A percentile compares a stretch with the other conserved stretches of the same genome.
These are phyloP conservation scores for Poa pratensis DNA, from an alignment of 176 grass and related monocot species.

Conservation along the genomic window DNA sequence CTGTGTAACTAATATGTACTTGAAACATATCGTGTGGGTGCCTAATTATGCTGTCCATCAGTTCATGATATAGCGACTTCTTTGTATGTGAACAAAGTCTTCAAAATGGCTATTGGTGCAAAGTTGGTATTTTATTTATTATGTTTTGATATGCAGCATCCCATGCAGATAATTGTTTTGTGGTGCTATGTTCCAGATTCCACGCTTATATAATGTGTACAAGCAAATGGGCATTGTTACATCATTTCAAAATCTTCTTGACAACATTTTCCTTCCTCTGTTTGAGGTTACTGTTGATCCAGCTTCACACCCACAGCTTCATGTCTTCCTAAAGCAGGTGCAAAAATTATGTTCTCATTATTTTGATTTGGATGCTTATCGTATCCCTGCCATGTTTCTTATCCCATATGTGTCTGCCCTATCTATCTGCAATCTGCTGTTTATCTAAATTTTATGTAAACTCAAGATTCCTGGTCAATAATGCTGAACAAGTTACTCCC, in stretches of 20 bases:
- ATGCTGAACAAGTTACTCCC: slow-evolving; percentile 20
- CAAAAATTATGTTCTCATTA: slow-evolving; percentile 30
- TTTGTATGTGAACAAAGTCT: slow-evolving; percentile 1
- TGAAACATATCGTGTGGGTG: neutral
- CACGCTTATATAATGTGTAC: slow-evolving; percentile 94
- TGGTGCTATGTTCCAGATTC: slow-evolving; percentile 66
- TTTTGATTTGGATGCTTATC: too few species aligned
- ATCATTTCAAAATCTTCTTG: slow-evolving; percentile 95
- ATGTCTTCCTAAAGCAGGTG: slow-evolving; percentile 94
- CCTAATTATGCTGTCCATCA: slow-evolving; percentile 17
- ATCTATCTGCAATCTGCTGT: too few species aligned
- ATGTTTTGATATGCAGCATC: slow-evolving; percentile 5
- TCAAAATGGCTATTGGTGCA: slow-evolving; percentile 36
- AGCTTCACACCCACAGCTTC: slow-evolving; percentile 91
- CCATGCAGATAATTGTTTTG: slow-evolving; percentile 11
- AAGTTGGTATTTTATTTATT: slow-evolving; percentile 22
- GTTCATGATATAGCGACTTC: neutral
- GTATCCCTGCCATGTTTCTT: too few species aligned
- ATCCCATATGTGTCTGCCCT: too few species aligned
- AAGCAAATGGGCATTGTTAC: slow-evolving; percentile 98
- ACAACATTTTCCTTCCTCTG: slow-evolving; percentile 99
- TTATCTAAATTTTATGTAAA: too few species aligned
- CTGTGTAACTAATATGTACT: slow-evolving; percentile 19
- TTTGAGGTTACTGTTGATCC: slow-evolving; percentile 97
- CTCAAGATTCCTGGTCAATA: neutral